Evolutionary conservation across 2,329 filamentous ascomycete species (phyloP).

Genomic region (Calonectria pauciramosa): DNA sequence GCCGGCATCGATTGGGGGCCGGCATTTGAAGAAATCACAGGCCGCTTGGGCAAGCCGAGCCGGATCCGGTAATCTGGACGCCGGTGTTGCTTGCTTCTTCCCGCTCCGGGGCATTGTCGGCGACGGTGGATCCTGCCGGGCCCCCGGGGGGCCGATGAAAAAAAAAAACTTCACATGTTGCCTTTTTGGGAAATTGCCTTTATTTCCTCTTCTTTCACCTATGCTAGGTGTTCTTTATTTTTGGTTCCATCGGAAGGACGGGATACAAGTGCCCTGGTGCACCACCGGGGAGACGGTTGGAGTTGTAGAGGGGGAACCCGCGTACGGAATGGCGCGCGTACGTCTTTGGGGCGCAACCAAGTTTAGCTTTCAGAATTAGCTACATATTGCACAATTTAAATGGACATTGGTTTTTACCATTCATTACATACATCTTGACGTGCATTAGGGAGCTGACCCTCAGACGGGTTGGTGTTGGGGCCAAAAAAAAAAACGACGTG

Average conservation of each 20-base stretch:
- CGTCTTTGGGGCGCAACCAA: not conserved
- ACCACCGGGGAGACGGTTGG: not conserved
- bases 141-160: not conserved
- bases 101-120: not conserved
- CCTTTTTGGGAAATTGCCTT: not conserved
- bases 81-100: not conserved
- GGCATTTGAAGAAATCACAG: constrained; percentile 13
- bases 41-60: not conserved
- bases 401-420: not conserved
- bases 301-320: not conserved
- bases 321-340: not conserved
- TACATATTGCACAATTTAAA: constrained; percentile 2
- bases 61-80: not conserved
- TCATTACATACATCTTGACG: not conserved
- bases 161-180: not conserved
- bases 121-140: not conserved
- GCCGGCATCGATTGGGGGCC: constrained; percentile 31
- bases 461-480: not conserved
- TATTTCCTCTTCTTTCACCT: not conserved
- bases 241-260: not conserved
- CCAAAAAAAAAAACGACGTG: not conserved
- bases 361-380: constrained; percentile 1
- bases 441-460: not conserved
- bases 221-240: not conserved
- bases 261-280: not conserved